phyloP scores from a whole-genome alignment of 805 yeast species.

The Metschnikowia cubensis region DNA sequence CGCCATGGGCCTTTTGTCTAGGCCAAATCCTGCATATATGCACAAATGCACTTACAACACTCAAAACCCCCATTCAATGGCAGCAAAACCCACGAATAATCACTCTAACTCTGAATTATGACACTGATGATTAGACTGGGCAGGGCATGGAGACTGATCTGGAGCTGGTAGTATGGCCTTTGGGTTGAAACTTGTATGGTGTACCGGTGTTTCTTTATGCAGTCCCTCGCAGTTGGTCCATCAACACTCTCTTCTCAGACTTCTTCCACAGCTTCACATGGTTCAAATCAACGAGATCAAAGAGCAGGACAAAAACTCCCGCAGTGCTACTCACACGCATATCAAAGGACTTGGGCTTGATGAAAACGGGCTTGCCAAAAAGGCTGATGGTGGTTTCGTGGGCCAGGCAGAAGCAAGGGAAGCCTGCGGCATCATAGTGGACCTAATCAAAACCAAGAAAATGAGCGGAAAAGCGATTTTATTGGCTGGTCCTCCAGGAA shows the following conservation, averaged over 20 bases:
- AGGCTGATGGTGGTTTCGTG: slow-evolving; percentile 83
- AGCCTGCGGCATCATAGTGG: slow-evolving; percentile 94
- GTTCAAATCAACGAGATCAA: slow-evolving; percentile 77
- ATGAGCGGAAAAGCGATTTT: slow-evolving; percentile 95
- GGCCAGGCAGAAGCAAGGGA: slow-evolving; percentile 76
- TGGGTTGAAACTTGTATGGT: background rate
- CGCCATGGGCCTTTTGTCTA: too few species aligned
- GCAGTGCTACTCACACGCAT: slow-evolving; percentile 96
- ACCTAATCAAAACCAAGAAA: slow-evolving; percentile 84
- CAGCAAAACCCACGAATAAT: too few species aligned
- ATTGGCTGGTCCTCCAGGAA: slow-evolving; percentile 96
- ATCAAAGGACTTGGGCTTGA: slow-evolving; percentile 93
- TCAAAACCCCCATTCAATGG: too few species aligned
- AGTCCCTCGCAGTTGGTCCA: background rate
- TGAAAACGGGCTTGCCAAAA: slow-evolving; percentile 80
- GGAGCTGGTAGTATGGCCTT: too few species aligned
- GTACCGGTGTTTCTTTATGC: background rate
- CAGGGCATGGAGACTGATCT: too few species aligned
- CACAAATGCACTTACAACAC: too few species aligned
- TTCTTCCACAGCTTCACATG: slow-evolving; percentile 29
- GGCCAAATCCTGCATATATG: too few species aligned
- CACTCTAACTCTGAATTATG: too few species aligned
- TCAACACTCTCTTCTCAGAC: background rate
- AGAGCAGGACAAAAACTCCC: slow-evolving; percentile 51
- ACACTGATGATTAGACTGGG: too few species aligned